Evolutionary conservation across 192 early-diverging fungal species (phyloP), one percentile per base, ranked within the genome.

Genomic region (Coemansia javaensis): DNA sequence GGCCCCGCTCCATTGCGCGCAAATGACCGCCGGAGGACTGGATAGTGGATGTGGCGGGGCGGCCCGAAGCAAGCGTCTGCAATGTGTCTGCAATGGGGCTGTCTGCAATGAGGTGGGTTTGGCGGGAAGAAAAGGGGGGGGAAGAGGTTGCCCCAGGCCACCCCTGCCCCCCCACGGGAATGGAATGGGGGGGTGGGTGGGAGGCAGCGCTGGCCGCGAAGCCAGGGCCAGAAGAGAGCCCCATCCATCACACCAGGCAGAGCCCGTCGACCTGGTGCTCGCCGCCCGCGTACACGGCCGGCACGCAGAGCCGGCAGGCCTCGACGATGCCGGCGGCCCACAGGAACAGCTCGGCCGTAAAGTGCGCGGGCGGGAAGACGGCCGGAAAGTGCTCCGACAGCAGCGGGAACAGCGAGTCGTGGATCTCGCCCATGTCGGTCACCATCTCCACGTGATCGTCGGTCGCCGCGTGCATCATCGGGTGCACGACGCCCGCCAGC

Each of bases 321-420:
- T 64, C 61, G 39, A 64, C 57, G 16, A 72, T 23, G 14, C 61
- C 68, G 18, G 59, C 59, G 0, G 70, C 70, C 70, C 70, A 74
- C 47, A 74, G n/a, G 32, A 74, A 74, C 31, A 47, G 23, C 25
- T 66, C 63, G 10, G 43, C 23, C 0, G 70, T 44, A 24, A 66
- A 74, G 12, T 32, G 14, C 11, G 42, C 50, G 1, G 36, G 24
- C 2, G 54, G 50, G 10, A 74, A 66, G 33, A 66, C 50, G 8
- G 57, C 43, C 3, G 53, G 58, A 30, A 66, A 74, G 37, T 56
- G 49, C 22, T 66, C 54, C 17, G 47, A 53, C 14, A 74, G 70
- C 38, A 63, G 30, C 30, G 70, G 70, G 23, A 74, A 74, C 33
- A 74, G 53, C 17, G 55, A 31, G 18, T 44, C 58, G 34, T 74